Conservation (phyloP, 371 early-diverging fungal species). For the Mucor circinelloides region DNA sequence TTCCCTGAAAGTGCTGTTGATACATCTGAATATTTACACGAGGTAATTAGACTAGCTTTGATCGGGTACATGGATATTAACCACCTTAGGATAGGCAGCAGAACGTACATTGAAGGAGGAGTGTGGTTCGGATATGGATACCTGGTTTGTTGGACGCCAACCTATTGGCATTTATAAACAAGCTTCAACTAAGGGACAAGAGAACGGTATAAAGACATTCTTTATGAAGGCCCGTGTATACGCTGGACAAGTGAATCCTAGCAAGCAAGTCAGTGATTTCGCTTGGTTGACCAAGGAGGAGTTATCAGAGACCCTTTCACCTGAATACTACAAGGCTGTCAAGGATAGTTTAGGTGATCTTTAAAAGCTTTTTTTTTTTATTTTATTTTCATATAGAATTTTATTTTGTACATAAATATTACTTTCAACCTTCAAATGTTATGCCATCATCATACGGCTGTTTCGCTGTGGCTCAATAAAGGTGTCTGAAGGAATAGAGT, state of each 20-base stretch:
- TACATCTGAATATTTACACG: constrained; percentile 70
- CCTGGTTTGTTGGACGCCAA: constrained; percentile 84
- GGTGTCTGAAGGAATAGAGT: background rate
- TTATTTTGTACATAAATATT: constrained; percentile 24
- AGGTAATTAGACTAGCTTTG: constrained; percentile 53
- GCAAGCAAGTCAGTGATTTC: constrained; percentile 66
- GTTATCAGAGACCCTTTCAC: constrained; percentile 63
- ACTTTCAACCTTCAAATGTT: background rate
- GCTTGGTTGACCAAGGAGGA: constrained; percentile 93
- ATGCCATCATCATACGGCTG: constrained; percentile 3
- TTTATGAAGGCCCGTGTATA: constrained; percentile 89
- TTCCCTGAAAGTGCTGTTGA: constrained; percentile 77
- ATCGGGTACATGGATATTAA: background rate
- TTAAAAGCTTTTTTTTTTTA: constrained; percentile 29
- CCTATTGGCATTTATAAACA: constrained; percentile 77
- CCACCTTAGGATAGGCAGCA: constrained; percentile 54
- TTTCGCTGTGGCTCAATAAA: background rate
- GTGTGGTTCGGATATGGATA: constrained; percentile 80
- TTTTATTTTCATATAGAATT: constrained; percentile 11
- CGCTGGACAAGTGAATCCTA: constrained; percentile 72
- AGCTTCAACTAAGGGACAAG: constrained; percentile 38
- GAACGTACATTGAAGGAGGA: constrained; percentile 69
- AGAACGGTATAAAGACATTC: constrained; percentile 52
- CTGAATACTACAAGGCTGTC: constrained; percentile 74
- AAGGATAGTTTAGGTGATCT: constrained; percentile 76